A percentile compares a stretch with the other conserved stretches of the same genome.
Conservation (phyloP, 1,284 basidiomycete genomes). For the Puccinia horiana region DNA sequence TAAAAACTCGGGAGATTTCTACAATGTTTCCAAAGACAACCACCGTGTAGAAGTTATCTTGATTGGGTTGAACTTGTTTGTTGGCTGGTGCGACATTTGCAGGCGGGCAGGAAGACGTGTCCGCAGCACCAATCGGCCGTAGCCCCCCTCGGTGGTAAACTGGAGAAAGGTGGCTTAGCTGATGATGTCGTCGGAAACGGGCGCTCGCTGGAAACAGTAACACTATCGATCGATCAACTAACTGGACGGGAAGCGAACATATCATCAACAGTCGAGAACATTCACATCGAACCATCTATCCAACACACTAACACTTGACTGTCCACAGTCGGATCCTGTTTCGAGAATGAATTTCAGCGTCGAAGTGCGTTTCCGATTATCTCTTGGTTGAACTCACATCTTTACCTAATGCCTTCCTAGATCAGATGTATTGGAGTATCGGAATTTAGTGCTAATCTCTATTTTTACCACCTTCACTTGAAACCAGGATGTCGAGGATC, state of each 20-base stretch:
- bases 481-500: conserved; percentile 58
- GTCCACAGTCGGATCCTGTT: not conserved
- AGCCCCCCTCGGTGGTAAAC: conserved; percentile 5
- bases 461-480: not conserved
- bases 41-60: no score
- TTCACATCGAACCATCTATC: not conserved
- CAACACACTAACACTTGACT: not conserved
- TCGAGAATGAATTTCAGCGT: conserved; percentile 47
- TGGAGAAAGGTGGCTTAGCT: not conserved
- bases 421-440: not conserved
- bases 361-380: conserved; percentile 31
- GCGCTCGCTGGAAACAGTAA: not conserved
- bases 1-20: no score
- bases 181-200: not conserved
- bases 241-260: not conserved
- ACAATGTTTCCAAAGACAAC: no score
- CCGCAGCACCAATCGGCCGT: conserved; percentile 24
- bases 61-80: no score
- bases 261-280: not conserved
- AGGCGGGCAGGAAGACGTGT: conserved; percentile 10
- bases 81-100: no score
- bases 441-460: not conserved
- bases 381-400: not conserved
- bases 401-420: not conserved
- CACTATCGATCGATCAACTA: conserved; percentile 5